Evolutionary conservation across 805 yeast species (phyloP).

Genomic region (Candida dendrica): DNA sequence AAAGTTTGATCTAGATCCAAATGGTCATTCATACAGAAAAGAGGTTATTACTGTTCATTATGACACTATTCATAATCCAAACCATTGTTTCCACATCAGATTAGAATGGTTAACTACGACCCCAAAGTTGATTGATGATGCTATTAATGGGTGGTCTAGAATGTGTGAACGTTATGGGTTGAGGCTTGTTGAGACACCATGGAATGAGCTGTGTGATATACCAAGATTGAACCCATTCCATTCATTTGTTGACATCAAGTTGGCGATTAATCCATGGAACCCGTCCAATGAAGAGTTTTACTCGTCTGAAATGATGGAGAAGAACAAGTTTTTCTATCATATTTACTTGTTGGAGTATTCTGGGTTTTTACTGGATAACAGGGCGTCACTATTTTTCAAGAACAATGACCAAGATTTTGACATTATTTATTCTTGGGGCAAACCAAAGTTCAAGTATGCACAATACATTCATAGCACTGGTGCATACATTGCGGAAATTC

Average conservation of each 20-base stretch:
- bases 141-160: constrained; percentile 70
- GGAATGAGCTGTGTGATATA: constrained; percentile 75
- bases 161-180: constrained; percentile 83
- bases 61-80: constrained; percentile 89
- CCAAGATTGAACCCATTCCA: constrained; percentile 82
- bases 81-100: constrained; percentile 86
- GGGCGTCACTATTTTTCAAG: constrained; percentile 61
- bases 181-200: constrained; percentile 78
- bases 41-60: constrained; percentile 80
- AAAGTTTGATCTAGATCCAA: constrained; percentile 69
- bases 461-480: constrained; percentile 92
- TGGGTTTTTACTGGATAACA: constrained; percentile 76
- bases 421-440: constrained; percentile 86
- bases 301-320: constrained; percentile 31
- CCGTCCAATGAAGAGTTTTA: constrained; percentile 48
- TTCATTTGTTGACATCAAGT: constrained; percentile 62
- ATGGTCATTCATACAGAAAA: constrained; percentile 60
- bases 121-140: constrained; percentile 75
- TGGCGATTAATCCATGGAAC: constrained; percentile 68
- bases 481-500: constrained; percentile 78
- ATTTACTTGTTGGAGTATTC: constrained; percentile 58
- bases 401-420: constrained; percentile 42
- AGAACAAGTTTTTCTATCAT: constrained; percentile 69
- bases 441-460: constrained; percentile 69
- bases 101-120: constrained; percentile 92